Conservation (phyloP, 179 eudicot species). For the Silene coronaria region DNA sequence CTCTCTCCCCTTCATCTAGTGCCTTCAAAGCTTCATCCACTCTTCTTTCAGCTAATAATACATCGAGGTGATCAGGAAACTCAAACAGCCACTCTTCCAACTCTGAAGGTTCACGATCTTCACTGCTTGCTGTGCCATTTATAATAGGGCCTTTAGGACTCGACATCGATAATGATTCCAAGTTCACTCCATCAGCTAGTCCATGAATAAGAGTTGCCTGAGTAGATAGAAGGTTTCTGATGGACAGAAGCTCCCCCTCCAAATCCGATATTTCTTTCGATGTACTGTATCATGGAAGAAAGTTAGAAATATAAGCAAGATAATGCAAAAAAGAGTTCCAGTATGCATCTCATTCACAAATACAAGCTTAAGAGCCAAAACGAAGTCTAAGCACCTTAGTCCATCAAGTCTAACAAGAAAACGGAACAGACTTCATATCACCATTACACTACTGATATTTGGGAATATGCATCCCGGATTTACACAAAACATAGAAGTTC, state of each 20-base stretch:
- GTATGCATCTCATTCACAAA: background rate
- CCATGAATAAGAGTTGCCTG: constrained; percentile 87
- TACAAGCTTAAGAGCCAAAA: constrained; percentile 1
- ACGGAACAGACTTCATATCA: no score
- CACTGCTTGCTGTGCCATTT: constrained; percentile 34
- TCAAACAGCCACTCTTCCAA: constrained; percentile 70
- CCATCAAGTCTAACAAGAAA: no score
- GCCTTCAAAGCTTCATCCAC: constrained; percentile 79
- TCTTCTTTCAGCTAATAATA: constrained; percentile 93
- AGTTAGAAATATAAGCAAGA: background rate
- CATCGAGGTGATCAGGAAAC: constrained; percentile 90
- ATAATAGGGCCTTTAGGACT: constrained; percentile 38
- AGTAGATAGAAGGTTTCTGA: constrained; percentile 87
- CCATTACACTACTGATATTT: no score
- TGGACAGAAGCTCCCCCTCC: constrained; percentile 93
- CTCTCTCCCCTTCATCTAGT: constrained; percentile 75
- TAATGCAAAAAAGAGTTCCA: background rate
- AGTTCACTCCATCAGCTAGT: constrained; percentile 82
- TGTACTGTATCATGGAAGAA: constrained; percentile 47
- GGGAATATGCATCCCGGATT: no score
- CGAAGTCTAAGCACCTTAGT: background rate
- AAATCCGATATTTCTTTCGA: constrained; percentile 97
- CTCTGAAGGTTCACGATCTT: constrained; percentile 60
- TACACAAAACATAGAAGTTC: no score
- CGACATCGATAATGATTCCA: constrained; percentile 50